Evolutionary conservation across 2,329 filamentous ascomycete species (phyloP), one percentile per base, ranked within the genome.

Genomic region (Clonostachys sp.): DNA sequence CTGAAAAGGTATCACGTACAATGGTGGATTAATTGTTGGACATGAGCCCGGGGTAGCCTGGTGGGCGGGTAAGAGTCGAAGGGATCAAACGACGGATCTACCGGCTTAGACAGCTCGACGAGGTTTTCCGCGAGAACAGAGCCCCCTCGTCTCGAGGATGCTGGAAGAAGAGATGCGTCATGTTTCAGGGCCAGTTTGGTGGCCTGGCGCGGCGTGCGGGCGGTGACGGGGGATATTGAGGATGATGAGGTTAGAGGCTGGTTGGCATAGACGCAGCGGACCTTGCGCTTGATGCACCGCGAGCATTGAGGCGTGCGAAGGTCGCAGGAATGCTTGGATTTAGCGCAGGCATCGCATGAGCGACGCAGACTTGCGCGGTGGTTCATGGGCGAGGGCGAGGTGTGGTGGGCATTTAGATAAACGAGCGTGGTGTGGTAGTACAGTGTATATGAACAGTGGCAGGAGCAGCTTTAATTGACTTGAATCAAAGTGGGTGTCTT

Each of bases 61-160:
- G 75, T 80, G 18, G 60, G 61, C 6, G 78, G 78, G 54, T 80
- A 80, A 4, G 77, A 75, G 45, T 81, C 75, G 50, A 81, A 81
- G 0, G 78, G 77, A 51, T 81, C 78, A 35, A 79, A 57, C 9
- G 66, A 67, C 2, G 18, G 41, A 24, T 39, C 17, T n/a, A 18
- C 36, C 14, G 36, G 14, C 36, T 18, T 39, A 8, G 12, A 18
- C 17, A 39, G 36, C 14, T n/a, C 36, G 9, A 30, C 8, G 24
- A 9, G 3, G 24, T 30, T 30, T 6, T 30, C 24, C 6, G 9
- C 24, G 9, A 30, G 9, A 10, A 10, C 24, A 10, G 24, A 30
- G 6, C 9, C 24, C 24, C 2, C 9, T 30, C 24, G 24, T 10
- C 24, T 30, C 24, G 24, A 9, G 9, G 24, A 30, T 30, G 24